Evolutionary conservation across 164 flowering plant genomes (phyloP).

Genomic region (Annona cherimola): DNA sequence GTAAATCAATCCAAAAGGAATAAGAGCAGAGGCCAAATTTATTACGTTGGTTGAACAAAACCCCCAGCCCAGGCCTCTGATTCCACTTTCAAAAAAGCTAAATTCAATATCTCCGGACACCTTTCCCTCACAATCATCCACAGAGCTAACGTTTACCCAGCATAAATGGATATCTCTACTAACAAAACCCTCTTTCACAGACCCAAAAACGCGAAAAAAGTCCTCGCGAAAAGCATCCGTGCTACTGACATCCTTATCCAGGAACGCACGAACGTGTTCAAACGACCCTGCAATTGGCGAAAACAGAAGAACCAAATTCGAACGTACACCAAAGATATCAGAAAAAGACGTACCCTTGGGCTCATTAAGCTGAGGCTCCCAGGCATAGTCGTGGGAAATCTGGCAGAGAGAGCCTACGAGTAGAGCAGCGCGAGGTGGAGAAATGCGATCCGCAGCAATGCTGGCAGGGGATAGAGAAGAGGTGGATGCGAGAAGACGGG

Average conservation of each 20-base stretch:
- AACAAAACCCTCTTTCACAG: slow-evolving; percentile 46
- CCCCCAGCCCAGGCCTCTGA: slow-evolving; percentile 76
- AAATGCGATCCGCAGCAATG: not conserved
- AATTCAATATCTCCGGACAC: not conserved
- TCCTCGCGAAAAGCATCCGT: slow-evolving; percentile 22
- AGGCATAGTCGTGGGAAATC: slow-evolving; percentile 60
- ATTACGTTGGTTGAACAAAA: slow-evolving; percentile 59
- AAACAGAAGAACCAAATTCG: slow-evolving; percentile 69
- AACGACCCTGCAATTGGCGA: slow-evolving; percentile 37
- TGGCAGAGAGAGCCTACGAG: slow-evolving; percentile 47
- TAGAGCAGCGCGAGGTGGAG: slow-evolving; percentile 22
- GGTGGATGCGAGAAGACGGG: slow-evolving; percentile 37
- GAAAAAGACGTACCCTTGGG: slow-evolving; percentile 20
- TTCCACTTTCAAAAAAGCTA: slow-evolving; percentile 29
- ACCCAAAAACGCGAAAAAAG: slow-evolving; percentile 37
- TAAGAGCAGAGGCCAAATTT: slow-evolving; percentile 61
- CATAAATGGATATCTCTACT: slow-evolving; percentile 55
- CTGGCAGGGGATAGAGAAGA: slow-evolving; percentile 8
- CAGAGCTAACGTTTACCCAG: slow-evolving; percentile 65
- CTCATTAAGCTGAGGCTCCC: slow-evolving; percentile 49
- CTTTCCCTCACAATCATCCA: slow-evolving; percentile 6
- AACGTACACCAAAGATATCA: slow-evolving; percentile 22
- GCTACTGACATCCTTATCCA: slow-evolving; percentile 25
- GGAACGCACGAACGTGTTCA: slow-evolving; percentile 27
- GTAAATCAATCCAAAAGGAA: slow-evolving; percentile 83